A percentile compares a stretch with the other conserved stretches of the same genome.
These are phyloP conservation scores for Colletotrichum sp. DNA, from an alignment of 2,329 filamentous ascomycete species.

Conservation along the genomic window DNA sequence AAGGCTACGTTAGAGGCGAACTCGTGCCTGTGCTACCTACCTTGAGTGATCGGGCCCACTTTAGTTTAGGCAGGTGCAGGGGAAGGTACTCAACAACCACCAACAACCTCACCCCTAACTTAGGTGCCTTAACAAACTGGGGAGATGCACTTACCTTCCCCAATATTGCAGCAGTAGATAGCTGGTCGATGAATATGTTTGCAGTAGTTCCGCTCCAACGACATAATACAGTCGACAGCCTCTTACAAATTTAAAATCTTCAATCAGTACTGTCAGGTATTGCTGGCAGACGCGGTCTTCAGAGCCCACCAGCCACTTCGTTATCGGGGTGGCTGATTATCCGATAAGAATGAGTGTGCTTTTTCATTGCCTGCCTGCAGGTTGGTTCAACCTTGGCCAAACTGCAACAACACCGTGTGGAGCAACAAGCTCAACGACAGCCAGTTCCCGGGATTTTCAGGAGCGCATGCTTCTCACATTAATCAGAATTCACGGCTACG, in stretches of 20 bases:
- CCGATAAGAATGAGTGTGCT: conserved; percentile 2
- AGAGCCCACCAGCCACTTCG: background rate
- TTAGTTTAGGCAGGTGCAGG: background rate
- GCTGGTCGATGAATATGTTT: background rate
- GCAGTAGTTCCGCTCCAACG: background rate
- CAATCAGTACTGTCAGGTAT: background rate
- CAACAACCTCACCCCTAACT: background rate
- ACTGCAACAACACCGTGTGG: background rate
- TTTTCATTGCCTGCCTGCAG: background rate
- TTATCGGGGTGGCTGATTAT: background rate
- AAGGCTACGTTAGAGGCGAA: background rate
- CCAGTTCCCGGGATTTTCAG: background rate
- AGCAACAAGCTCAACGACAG: background rate
- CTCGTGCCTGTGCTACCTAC: background rate
- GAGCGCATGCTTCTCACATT: background rate
- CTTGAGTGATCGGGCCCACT: background rate
- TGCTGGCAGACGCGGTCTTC: background rate
- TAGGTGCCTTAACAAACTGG: background rate
- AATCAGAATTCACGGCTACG: background rate
- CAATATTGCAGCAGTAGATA: background rate
- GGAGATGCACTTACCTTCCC: background rate
- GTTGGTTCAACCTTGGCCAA: background rate
- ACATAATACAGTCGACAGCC: background rate
- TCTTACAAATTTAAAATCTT: background rate
- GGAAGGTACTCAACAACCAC: background rate